phyloP scores from a whole-genome alignment of 257 asterid species.

The Orobanche coerulescens region DNA sequence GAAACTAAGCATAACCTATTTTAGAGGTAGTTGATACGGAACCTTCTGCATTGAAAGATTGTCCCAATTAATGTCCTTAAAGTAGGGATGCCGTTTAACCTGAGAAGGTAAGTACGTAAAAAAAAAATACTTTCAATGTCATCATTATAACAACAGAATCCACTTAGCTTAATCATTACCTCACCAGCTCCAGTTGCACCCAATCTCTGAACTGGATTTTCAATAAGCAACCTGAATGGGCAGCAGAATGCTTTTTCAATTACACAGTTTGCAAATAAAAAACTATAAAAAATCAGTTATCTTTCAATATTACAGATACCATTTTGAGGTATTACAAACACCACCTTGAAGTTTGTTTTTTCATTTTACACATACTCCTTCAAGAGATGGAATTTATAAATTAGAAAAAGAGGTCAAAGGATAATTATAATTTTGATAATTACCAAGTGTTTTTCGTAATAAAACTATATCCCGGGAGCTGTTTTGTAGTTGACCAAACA shows the following conservation, averaged over 20 bases:
- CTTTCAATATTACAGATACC: background rate
- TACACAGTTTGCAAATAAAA: constrained; percentile 5
- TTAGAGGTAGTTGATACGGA: constrained; percentile 28
- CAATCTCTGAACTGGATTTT: constrained; percentile 82
- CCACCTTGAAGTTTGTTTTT: background rate
- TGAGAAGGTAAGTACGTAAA: constrained; percentile 31
- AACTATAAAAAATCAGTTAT: no score
- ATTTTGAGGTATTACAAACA: background rate
- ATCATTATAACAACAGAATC: constrained; percentile 10
- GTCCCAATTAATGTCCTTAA: constrained; percentile 79
- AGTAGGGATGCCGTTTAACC: constrained; percentile 76
- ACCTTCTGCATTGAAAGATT: constrained; percentile 96
- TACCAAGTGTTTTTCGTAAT: background rate
- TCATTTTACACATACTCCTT: background rate
- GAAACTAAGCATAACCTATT: constrained; percentile 8
- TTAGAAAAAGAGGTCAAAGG: background rate
- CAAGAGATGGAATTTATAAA: background rate
- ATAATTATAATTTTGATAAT: background rate
- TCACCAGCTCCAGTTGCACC: constrained; percentile 88
- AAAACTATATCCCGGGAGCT: background rate
- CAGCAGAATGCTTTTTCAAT: constrained; percentile 19
- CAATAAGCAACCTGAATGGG: constrained; percentile 62
- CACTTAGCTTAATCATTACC: constrained; percentile 35
- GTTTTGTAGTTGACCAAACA: background rate
- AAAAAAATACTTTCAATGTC: constrained; percentile 5